Evolutionary conservation across 371 early-diverging fungal genomes (phyloP).

Genomic region (Mortierella sp.): DNA sequence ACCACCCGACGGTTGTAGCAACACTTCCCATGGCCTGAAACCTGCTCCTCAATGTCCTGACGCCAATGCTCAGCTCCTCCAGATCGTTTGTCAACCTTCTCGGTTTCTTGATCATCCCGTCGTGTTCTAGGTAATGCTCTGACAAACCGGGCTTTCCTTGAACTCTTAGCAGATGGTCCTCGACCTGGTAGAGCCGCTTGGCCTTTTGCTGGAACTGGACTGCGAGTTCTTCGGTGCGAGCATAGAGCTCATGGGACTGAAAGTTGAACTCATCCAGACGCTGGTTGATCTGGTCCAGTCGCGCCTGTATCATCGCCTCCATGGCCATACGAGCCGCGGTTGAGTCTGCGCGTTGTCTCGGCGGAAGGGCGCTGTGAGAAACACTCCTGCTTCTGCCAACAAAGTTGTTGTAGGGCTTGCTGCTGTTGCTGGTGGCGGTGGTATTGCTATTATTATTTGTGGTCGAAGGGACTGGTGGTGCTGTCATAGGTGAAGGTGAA

Average conservation of each 20-base stretch:
- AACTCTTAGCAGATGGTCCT: constrained; percentile 37
- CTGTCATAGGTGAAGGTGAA: constrained; percentile 21
- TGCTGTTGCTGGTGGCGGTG: constrained; percentile 2
- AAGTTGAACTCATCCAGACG: constrained; percentile 25
- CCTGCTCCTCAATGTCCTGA: constrained; percentile 37
- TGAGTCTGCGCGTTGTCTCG: constrained; percentile 35
- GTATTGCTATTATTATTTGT: background rate
- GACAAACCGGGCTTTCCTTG: constrained; percentile 48
- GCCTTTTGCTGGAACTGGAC: constrained; percentile 24
- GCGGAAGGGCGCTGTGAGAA: constrained; percentile 11
- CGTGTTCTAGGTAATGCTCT: constrained; percentile 23
- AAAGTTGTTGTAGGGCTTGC: background rate
- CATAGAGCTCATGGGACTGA: constrained; percentile 27
- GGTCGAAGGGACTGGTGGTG: constrained; percentile 7
- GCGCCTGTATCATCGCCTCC: constrained; percentile 42
- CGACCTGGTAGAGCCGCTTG: constrained; percentile 36
- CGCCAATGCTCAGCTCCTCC: constrained; percentile 43
- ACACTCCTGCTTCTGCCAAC: constrained; percentile 10
- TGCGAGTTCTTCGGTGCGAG: constrained; percentile 13
- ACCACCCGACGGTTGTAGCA: constrained; percentile 29
- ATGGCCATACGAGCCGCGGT: constrained; percentile 34
- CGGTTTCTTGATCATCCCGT: background rate
- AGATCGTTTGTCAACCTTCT: constrained; percentile 44
- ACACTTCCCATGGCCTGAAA: constrained; percentile 38
- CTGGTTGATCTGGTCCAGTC: constrained; percentile 22